Base-by-base conservation (phyloP, 345 rosid species). In the Punica granatum region DNA sequence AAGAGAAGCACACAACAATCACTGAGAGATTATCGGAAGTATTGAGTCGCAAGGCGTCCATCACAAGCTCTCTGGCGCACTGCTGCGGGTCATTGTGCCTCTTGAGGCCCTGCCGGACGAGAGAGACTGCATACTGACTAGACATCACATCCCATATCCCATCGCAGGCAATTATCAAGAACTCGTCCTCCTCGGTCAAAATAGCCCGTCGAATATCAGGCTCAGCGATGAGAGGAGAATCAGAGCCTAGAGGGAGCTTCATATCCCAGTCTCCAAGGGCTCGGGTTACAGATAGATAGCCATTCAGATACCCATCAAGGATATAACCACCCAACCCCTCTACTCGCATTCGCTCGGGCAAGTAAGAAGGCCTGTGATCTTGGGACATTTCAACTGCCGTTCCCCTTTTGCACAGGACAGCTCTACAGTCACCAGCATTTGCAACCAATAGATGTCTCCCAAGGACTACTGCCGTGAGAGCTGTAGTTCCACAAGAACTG, bases 261-360 rank as follows among this genome's bases (percentile, higher is more conserved):
- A 90, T 48, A 64, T 78, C 90, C 97, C 97, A 90, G 75, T 94
- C 99, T 23, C 99, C 97, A 0, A 94, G 85, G 39, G 96, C 92
- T 66, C 97, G 81, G 1, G 97, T 87, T 59, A 94, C 86, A 0
- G 95, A 75, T 3, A 90, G 80, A 43, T 64, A 37, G 19, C 82
- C 95, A 43, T 86, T 86, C 12, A 94, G 82, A 69, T 85, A 85
- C 10, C 81, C 87, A 42, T 66, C 88, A 54, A 72, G 70, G 56
- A 85, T 34, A 60, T 9, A 69, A 21, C 86, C 93, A 48, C 90
- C 98, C 15, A 74, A 68, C 11, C 73, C 76, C 80, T 84, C 93
- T 25, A 88, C 92, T 18, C 98, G 84, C 64, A 34, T 77, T 62
- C 83, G 83, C 66, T 92, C 98, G 4, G 96, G 90, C 34, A 21